A percentile compares a stretch with the other conserved stretches of the same genome.
These are phyloP conservation scores for Suillus decipiens DNA, from an alignment of 768 basidiomycete genomes.

Conservation along the genomic window DNA sequence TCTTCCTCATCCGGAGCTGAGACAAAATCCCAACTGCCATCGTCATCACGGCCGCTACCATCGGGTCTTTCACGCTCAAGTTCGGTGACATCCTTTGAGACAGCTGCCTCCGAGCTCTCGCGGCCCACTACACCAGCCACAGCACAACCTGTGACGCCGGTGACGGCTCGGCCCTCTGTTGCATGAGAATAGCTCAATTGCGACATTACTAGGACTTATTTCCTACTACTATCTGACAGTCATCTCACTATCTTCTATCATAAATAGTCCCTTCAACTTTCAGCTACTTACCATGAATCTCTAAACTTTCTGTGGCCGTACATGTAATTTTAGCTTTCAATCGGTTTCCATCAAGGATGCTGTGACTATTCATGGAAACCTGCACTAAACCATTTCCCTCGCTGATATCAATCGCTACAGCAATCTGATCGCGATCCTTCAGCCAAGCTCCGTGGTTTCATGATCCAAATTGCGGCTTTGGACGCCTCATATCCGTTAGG, in stretches of 20 bases:
- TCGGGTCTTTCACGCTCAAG: constrained; percentile 18
- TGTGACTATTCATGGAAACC: neutral
- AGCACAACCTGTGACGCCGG: constrained; percentile 17
- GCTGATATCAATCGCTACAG: neutral
- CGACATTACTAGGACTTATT: neutral
- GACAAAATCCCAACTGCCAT: neutral
- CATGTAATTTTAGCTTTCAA: neutral
- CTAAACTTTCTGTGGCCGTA: neutral
- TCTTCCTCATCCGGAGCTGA: neutral
- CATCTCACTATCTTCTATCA: neutral
- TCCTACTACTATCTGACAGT: neutral
- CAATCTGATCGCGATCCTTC: constrained; percentile 46
- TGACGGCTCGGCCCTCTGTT: constrained; percentile 21
- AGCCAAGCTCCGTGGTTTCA: constrained; percentile 79
- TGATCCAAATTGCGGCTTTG: constrained; percentile 63
- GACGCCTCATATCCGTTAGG: constrained; percentile 11
- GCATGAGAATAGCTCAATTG: neutral
- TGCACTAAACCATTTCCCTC: neutral
- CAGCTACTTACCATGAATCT: neutral
- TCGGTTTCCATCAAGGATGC: neutral
- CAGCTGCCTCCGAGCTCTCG: constrained; percentile 10
- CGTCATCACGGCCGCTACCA: neutral
- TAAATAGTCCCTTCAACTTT: too few relatives aligned
- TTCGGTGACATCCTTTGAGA: constrained; percentile 18
- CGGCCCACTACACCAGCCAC: constrained; percentile 13